Evolutionary conservation across 1,139 yeast genomes (phyloP), one percentile per base, ranked within the genome.

Genomic region (Blastobotrys raffinosifermentans): DNA sequence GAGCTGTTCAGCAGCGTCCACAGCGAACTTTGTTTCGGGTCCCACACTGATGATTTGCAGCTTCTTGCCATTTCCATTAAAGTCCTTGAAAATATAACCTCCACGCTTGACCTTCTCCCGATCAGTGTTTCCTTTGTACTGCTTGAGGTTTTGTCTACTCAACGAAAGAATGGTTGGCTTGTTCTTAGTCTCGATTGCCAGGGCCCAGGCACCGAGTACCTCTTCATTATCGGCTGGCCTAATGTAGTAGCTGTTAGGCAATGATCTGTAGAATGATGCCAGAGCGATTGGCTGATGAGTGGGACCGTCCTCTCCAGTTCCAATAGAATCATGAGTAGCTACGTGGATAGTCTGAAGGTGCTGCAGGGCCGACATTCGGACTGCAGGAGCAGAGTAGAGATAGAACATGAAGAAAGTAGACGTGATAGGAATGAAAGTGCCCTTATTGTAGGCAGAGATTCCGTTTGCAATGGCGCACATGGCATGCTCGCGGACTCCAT

Each of bases 291-390:
- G 66, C 36, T 63, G 67, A 43, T 63, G 67, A n/a, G 67, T 64
- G 29, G 68, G 69, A 13, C 69, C 69, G 48, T 64, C 65, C 47
- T 63, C 66, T 23, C 69, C 69, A 22, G 53, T 57, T 32, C 65
- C 67, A 38, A 64, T 57, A 13, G 68, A 63, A 38, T 64, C 69
- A 37, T 64, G 69, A 4, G 68, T 63, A 17, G 66, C 69, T 11
- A 64, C 64, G 45, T 61, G 65, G 34, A 63, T 58, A 2, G 56
- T 61, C 40, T 61, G 60, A 16, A 62, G 48, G 10, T 57, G 40
- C 15, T 54, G 49, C 23, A 64, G 46, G 1, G 69, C 64, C 17
- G 63, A 63, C 50, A 58, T 57, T 43, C 68, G 52, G 13, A 63
- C 64, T 6, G 61, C 66, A 21, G 66, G 61, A 2, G 67, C 64